phyloP scores from a whole-genome alignment of 192 early-diverging fungal genomes.

The Mortierella antarctica region DNA sequence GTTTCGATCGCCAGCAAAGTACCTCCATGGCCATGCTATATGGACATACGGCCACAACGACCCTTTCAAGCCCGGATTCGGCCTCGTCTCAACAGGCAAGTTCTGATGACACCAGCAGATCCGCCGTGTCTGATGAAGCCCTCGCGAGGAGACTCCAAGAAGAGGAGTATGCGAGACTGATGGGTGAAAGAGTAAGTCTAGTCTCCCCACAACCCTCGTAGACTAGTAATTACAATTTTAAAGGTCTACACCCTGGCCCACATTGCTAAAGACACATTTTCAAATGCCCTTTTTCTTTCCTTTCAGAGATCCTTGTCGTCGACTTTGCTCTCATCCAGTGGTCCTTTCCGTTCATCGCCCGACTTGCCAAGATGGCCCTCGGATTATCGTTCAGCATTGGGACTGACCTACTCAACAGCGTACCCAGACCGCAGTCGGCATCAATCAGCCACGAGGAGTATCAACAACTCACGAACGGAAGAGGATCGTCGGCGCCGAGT shows the following conservation, averaged over 20 bases:
- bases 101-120: background rate
- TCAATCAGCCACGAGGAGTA: no score
- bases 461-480: no score
- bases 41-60: background rate
- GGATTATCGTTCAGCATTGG: no score
- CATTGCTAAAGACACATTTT: background rate
- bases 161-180: slow-evolving; percentile 20
- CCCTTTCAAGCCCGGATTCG: background rate
- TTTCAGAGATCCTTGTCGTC: background rate
- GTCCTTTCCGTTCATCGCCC: no score
- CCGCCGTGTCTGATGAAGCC: slow-evolving; percentile 7
- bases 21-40: background rate
- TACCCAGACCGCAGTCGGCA: no score
- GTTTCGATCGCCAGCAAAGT: background rate
- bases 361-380: no score
- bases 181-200: slow-evolving; percentile 34
- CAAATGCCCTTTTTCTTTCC: slow-evolving; percentile 10
- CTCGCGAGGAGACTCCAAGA: slow-evolving; percentile 26
- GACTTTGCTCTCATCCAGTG: no score
- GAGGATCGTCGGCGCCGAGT: no score
- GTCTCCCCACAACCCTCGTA: slow-evolving; percentile 20
- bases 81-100: background rate
- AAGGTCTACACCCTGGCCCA: background rate
- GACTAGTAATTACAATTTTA: slow-evolving; percentile 18
- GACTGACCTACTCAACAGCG: no score